These are phyloP conservation scores for Torulaspora gathmanii DNA, from an alignment of 805 yeast genomes.

Conservation along the genomic window DNA sequence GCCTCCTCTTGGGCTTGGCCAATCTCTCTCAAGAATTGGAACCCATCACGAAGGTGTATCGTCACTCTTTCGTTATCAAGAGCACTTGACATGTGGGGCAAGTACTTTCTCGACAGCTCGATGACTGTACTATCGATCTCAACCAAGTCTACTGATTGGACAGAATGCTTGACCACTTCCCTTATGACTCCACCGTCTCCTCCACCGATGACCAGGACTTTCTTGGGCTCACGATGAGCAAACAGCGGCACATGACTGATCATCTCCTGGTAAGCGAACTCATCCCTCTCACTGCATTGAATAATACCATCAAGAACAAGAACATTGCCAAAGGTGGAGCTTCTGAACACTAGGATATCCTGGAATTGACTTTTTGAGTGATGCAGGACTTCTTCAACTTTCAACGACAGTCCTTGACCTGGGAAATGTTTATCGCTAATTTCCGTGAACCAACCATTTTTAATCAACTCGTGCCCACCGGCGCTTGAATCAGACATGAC, in stretches of 20 bases:
- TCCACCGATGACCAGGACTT: conserved; percentile 86
- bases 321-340: conserved; percentile 77
- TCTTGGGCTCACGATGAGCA: conserved; percentile 69
- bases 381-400: conserved; percentile 60
- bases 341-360: conserved; percentile 75
- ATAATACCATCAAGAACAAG: conserved; percentile 84
- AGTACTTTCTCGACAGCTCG: conserved; percentile 59
- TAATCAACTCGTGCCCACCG: conserved; percentile 30
- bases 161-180: conserved; percentile 74
- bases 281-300: conserved; percentile 90
- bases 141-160: conserved; percentile 68
- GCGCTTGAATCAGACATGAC: conserved; percentile 18
- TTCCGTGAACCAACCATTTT: conserved; percentile 81
- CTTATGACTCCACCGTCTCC: conserved; percentile 95
- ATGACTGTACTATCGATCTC: conserved; percentile 87
- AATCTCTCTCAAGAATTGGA: conserved; percentile 56
- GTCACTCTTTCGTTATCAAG: conserved; percentile 61
- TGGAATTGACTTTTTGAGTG: conserved; percentile 68
- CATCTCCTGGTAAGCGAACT: conserved; percentile 90
- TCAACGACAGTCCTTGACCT: conserved; percentile 75
- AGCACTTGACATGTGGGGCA: conserved; percentile 70
- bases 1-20: conserved; percentile 33
- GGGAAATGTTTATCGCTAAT: conserved; percentile 67
- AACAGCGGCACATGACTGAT: conserved; percentile 78
- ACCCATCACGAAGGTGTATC: conserved; percentile 76